These are phyloP conservation scores for Rhinocladiella similis DNA, from an alignment of 2,329 filamentous ascomycete genomes.

Conservation along the genomic window DNA sequence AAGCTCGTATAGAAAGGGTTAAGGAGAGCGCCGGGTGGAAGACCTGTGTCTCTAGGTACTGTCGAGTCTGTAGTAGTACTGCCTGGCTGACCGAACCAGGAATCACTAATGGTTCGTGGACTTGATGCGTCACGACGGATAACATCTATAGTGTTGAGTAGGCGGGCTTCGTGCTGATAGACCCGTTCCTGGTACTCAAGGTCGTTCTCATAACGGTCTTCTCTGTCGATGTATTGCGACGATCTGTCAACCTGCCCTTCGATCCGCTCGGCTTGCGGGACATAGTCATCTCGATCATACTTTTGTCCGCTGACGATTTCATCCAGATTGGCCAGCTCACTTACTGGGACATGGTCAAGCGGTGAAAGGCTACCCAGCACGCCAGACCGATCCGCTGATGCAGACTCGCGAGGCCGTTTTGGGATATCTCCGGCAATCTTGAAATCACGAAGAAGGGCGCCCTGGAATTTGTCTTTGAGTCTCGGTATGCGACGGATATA, in stretches of 20 bases:
- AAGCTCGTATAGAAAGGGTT: too few relatives aligned
- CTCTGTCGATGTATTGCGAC: neutral
- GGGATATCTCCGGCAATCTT: conserved; percentile 30
- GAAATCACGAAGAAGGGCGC: conserved; percentile 38
- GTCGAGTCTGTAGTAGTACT: too few relatives aligned
- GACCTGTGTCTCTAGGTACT: too few relatives aligned
- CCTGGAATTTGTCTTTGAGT: conserved; percentile 43
- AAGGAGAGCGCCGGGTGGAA: too few relatives aligned
- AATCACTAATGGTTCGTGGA: conserved; percentile 5
- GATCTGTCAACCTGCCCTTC: conserved; percentile 10
- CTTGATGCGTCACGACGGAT: conserved; percentile 7
- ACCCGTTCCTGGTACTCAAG: neutral
- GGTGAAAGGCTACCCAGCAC: conserved; percentile 22
- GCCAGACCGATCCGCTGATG: conserved; percentile 12
- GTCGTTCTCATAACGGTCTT: neutral
- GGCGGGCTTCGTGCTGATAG: neutral
- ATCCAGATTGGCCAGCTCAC: conserved; percentile 1
- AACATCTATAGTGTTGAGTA: neutral
- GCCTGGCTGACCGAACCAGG: conserved; percentile 8
- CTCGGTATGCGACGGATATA: conserved; percentile 41
- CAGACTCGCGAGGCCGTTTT: conserved; percentile 13
- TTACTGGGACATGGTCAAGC: conserved; percentile 18
- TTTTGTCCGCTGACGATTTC: neutral
- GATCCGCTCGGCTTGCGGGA: conserved; percentile 7
- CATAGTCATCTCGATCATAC: neutral